Evolutionary conservation across 805 yeast genomes (phyloP), one percentile per base, ranked within the genome.

Genomic region (Saturnispora mendoncae): DNA sequence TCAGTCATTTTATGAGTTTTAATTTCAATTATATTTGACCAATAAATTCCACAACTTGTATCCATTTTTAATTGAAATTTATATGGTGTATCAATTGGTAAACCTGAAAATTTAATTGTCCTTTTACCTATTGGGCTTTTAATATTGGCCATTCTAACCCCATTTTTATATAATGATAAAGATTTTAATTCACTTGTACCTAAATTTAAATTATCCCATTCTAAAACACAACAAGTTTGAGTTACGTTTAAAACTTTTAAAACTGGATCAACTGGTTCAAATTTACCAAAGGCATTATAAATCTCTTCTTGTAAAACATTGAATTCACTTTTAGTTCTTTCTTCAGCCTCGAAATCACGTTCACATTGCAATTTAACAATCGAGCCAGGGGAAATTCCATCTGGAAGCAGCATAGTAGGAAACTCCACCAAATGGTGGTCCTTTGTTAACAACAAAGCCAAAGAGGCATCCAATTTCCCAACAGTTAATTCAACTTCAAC

Each of bases 1-100:
- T 92, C 97, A 0, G 96, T 87, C 97, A 90, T 87, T 56, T 86
- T 88, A 59, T 87, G 97, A 3, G 98, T 92, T 44, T 75, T 80
- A 13, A 88, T 75, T 37, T 71, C 72, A 19, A 90, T 58, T 17
- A 63, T 62, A 34, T 86, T 80, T 9, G 95, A 84, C 54, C 67
- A 66, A 53, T 71, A 84, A 9, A 71, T 68, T n/a, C 98, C 98
- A 0, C 97, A 94, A 0, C 95, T 80, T 6, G 98, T 88, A 43
- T 78, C 81, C 56, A 92, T 67, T 50, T 78, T 75, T 52, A 92
- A 71, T 55, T 80, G 86, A 62, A 92, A 90, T 33, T 71, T 72
- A 61, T 84, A 90, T 37, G 72, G 70, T 20, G 85, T 79, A 57
- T 90, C 96, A 39, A 92, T 78, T 2, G 95, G 85, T 48, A 92